Conservation (phyloP, 192 early-diverging fungal species). For the Spinellus fusiger region DNA sequence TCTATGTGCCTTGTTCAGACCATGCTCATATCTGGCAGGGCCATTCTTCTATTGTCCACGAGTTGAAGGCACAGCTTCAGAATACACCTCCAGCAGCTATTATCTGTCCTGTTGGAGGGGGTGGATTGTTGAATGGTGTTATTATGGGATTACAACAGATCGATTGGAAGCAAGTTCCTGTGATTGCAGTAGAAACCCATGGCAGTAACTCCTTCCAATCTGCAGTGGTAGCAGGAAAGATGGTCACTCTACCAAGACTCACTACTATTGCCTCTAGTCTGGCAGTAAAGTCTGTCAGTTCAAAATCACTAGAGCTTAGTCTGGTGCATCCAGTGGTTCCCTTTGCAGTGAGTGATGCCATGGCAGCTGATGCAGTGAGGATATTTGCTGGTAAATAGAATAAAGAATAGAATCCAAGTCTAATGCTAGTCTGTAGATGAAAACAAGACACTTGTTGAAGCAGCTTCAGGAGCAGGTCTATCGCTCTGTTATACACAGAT, state of each 20-base stretch:
- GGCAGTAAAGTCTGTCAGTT: slow-evolving; percentile 33
- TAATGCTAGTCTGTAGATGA: slow-evolving; percentile 33
- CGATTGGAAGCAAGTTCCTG: slow-evolving; percentile 61
- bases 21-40: slow-evolving; percentile 54
- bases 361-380: slow-evolving; percentile 44
- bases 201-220: slow-evolving; percentile 67
- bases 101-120: slow-evolving; percentile 62
- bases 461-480: slow-evolving; percentile 57
- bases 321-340: slow-evolving; percentile 47
- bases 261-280: slow-evolving; percentile 43
- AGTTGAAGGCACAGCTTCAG: slow-evolving; percentile 58
- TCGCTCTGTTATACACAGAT: slow-evolving; percentile 55
- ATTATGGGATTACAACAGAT: slow-evolving; percentile 54
- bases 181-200: slow-evolving; percentile 71
- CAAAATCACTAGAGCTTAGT: slow-evolving; percentile 42
- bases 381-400: slow-evolving; percentile 45
- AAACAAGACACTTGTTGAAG: slow-evolving; percentile 53
- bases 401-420: neutral
- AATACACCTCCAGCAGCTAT: slow-evolving; percentile 54
- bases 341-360: slow-evolving; percentile 53
- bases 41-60: slow-evolving; percentile 52
- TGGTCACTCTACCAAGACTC: slow-evolving; percentile 36
- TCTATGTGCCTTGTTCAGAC: slow-evolving; percentile 54
- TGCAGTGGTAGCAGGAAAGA: slow-evolving; percentile 47
- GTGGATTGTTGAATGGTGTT: slow-evolving; percentile 62